phyloP scores from a whole-genome alignment of 257 asterid species.

The Capsicum chinense region DNA sequence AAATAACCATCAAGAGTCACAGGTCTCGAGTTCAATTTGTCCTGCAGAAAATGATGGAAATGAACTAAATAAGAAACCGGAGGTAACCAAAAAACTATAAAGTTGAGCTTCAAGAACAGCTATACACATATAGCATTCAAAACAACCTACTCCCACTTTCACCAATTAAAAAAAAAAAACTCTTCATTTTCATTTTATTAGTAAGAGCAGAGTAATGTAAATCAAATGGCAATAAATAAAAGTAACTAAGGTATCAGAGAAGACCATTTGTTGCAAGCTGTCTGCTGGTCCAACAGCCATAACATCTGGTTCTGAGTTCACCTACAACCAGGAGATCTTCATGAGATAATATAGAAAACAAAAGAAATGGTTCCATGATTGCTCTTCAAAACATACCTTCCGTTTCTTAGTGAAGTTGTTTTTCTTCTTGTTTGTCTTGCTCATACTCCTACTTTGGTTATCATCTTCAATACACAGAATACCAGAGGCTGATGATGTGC shows the following conservation, averaged over 20 bases:
- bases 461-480: constrained; percentile 81
- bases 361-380: background rate
- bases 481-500: constrained; percentile 72
- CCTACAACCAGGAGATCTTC: constrained; percentile 52
- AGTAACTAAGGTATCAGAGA: constrained; percentile 37
- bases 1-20: constrained; percentile 79
- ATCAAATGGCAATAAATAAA: constrained; percentile 23
- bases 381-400: constrained; percentile 60
- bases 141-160: constrained; percentile 20
- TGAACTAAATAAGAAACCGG: background rate
- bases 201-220: background rate
- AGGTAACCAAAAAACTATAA: constrained; percentile 10
- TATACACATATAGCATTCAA: background rate
- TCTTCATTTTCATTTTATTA: background rate
- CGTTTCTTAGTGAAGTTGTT: constrained; percentile 68
- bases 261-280: constrained; percentile 83
- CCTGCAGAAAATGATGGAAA: constrained; percentile 50
- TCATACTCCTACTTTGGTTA: constrained; percentile 70
- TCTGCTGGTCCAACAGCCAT: constrained; percentile 69
- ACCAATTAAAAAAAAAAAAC: background rate
- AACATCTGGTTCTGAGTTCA: constrained; percentile 70
- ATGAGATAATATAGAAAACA: constrained; percentile 10
- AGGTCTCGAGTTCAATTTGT: constrained; percentile 74
- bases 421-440: constrained; percentile 85
- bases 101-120: constrained; percentile 1